Percentiles rank a stretch among this genome's conserved stretches.
Conservation (phyloP, 2,329 filamentous ascomycete genomes). For the Dendryphion nanum region DNA sequence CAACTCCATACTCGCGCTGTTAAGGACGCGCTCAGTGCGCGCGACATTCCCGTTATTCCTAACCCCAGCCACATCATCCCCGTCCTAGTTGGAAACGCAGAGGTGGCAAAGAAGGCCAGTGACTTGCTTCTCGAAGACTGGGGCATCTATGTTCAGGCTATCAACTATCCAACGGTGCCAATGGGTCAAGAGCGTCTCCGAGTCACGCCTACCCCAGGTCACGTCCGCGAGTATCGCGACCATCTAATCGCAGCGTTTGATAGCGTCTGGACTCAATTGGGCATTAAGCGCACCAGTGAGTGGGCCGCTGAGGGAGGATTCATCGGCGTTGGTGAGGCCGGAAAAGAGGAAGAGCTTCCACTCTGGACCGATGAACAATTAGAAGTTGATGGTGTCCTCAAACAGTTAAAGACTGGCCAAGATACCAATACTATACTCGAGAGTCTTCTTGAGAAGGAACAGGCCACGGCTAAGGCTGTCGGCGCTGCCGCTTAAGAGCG, state of each 20-base stretch:
- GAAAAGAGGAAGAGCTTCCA: constrained; percentile 59
- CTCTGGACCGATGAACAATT: constrained; percentile 93
- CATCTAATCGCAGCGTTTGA: constrained; percentile 82
- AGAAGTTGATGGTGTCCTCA: constrained; percentile 58
- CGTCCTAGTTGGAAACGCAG: constrained; percentile 89
- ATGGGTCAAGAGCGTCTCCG: constrained; percentile 96
- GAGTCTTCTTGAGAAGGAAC: constrained; percentile 48
- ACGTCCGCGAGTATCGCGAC: constrained; percentile 79
- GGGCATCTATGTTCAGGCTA: constrained; percentile 95
- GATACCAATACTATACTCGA: constrained; percentile 48
- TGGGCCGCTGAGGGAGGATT: constrained; percentile 92
- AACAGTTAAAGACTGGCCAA: constrained; percentile 54
- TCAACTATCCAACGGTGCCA: constrained; percentile 98
- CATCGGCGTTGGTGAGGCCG: constrained; percentile 82
- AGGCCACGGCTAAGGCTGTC: constrained; percentile 43
- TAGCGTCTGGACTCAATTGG: constrained; percentile 81
- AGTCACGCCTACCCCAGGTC: constrained; percentile 93
- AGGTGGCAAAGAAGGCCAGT: constrained; percentile 85
- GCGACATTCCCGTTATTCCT: constrained; percentile 92
- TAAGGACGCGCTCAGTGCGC: constrained; percentile 74
- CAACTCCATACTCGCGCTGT: constrained; percentile 95
- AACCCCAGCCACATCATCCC: constrained; percentile 97
- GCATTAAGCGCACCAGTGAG: constrained; percentile 87
- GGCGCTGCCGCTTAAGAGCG: constrained; percentile 39
- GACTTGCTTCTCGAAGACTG: constrained; percentile 89